Evolutionary conservation across 371 early-diverging fungal species (phyloP).

Genomic region (Vairimorpha ceranae): DNA sequence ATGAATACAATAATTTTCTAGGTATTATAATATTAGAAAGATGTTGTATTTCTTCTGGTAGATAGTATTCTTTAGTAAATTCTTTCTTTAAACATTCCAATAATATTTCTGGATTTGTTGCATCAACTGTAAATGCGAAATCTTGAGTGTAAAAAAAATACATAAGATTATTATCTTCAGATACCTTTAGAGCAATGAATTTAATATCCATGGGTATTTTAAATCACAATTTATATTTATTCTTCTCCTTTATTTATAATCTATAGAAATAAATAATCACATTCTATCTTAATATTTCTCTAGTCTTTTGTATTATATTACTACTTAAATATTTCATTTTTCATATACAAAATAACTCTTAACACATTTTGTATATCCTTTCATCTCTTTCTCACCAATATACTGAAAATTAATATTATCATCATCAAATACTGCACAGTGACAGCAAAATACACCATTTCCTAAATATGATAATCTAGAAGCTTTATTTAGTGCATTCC

Average conservation of each 20-base stretch:
- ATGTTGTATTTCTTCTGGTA: constrained; percentile 3
- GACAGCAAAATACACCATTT: constrained; percentile 31
- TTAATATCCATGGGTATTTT: constrained; percentile 25
- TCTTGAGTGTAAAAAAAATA: constrained; percentile 47
- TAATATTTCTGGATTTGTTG: constrained; percentile 26
- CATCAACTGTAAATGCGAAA: constrained; percentile 43
- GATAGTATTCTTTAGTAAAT: constrained; percentile 33
- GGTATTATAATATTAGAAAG: background rate
- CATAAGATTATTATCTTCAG: constrained; percentile 44
- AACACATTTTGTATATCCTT: constrained; percentile 19
- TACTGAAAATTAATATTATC: constrained; percentile 8
- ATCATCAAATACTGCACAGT: constrained; percentile 10
- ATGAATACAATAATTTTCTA: constrained; percentile 34
- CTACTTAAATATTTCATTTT: background rate
- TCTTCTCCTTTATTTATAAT: too few relatives aligned
- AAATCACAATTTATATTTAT: too few relatives aligned
- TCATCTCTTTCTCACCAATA: constrained; percentile 18
- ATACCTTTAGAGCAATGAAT: constrained; percentile 24
- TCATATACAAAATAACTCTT: constrained; percentile 7
- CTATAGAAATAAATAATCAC: too few relatives aligned
- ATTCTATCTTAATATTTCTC: too few relatives aligned
- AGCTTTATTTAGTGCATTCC: constrained; percentile 27
- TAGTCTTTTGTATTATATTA: too few relatives aligned
- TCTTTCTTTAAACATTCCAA: constrained; percentile 12
- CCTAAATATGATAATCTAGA: constrained; percentile 25